Base-by-base conservation (phyloP, 1,284 basidiomycete species). In the Cryptococcus floricola region DNA sequence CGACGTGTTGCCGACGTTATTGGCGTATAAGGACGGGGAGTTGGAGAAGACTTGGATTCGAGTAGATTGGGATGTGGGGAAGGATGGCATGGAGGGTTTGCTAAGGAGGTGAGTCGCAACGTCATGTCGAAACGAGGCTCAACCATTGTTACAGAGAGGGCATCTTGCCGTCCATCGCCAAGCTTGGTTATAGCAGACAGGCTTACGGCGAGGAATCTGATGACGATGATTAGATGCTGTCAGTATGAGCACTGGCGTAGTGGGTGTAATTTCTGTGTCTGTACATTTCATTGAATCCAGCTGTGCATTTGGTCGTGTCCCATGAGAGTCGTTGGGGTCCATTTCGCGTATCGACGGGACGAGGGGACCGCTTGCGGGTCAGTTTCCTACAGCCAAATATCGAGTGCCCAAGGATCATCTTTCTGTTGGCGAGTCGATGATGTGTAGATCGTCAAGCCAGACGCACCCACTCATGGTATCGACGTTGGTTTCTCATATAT, bases 1-100 rank as follows among this genome's bases (percentile, higher is more conserved):
- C 2, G 75, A 76, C 44, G 75, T 77, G 1, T 56, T 77, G n/a
- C 75, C 75, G 9, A 70, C 71, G 4, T 52, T 77, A 42, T 64
- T 77, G 41, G 70, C 67, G 12, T 77, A 77, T 50, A 65, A 64
- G 37, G 63, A 71, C 52, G 75, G 75, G 34, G 74, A 71, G 57
- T 62, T 71, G 46, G 68, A 59, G 52, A 67, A 63, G 53, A 75
- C 59, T 28, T 75, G 70, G 69, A 67, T 71, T 0, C 64, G 75
- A 41, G 70, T 75, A 9, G 75, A 77, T 60, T 68, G 71, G 67
- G 73, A 75, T 49, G 53, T 71, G 4, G 54, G 53, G 4, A 61
- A 66, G 37, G 66, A 63, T 41, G 70, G 67, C 2, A 55, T 74
- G 2, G 71, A 70, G 53, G 64, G 61, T 0, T 48, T 76, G 27